These are phyloP conservation scores for Cenchrus americanus DNA, from an alignment of 176 grass and related monocot species.

Conservation along the genomic window DNA sequence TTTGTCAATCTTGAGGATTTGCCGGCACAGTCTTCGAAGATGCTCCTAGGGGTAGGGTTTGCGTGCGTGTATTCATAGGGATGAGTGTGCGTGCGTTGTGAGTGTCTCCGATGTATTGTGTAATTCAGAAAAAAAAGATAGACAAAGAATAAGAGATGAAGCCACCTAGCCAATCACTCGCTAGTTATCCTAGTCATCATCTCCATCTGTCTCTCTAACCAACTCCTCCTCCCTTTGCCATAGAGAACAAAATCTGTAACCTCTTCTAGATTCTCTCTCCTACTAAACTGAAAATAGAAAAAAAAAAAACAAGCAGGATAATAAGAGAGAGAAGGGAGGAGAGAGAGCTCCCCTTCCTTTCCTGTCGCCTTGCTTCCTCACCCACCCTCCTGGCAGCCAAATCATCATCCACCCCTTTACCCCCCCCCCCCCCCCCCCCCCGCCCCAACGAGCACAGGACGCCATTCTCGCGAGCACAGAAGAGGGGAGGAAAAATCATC, in stretches of 20 bases:
- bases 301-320: background rate
- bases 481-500: slow-evolving; percentile 35
- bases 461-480: slow-evolving; percentile 46
- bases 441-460: background rate
- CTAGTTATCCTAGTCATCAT: slow-evolving; percentile 39
- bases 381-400: slow-evolving; percentile 38
- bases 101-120: no score
- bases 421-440: no score
- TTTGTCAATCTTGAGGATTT: no score
- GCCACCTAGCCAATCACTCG: slow-evolving; percentile 50
- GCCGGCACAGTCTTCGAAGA: no score
- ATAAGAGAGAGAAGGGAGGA: slow-evolving; percentile 19
- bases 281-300: background rate
- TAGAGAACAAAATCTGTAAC: slow-evolving; percentile 48
- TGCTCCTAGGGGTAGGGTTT: no score
- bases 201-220: slow-evolving; percentile 9
- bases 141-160: slow-evolving; percentile 29
- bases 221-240: slow-evolving; percentile 1
- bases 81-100: no score
- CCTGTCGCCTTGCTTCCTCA: slow-evolving; percentile 14
- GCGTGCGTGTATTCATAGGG: no score
- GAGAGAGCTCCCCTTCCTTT: background rate
- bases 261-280: slow-evolving; percentile 47
- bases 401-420: slow-evolving; percentile 22
- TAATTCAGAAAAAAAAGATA: no score